Evolutionary conservation across 768 basidiomycete genomes (phyloP), one percentile per base, ranked within the genome.

Genomic region (Tylopilus sp.): DNA sequence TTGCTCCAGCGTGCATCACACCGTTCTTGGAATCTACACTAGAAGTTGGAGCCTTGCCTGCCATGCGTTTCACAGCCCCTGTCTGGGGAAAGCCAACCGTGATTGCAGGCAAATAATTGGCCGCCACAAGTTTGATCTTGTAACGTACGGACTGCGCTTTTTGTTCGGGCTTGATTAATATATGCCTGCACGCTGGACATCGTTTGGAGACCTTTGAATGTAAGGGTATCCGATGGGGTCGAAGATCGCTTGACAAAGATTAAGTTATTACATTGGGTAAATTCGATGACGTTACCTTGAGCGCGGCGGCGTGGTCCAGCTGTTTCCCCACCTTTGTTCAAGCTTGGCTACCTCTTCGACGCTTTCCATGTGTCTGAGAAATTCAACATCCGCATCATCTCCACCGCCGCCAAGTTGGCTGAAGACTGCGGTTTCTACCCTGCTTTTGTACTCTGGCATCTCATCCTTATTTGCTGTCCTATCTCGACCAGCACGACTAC

Each of bases 121-220:
- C 84, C 0, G 96, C 97, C 52, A 96, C 91, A 46, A 98, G 85
- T 71, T 98, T 98, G 72, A 99, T 98, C 73, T 98, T 98, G 78
- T 87, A 98, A 17, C 92, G 84, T 33, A 90, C 87, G 17, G 91
- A 93, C 61, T 93, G 92, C 0, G 94, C 88, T 67, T 99, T 99
- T 65, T 95, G 89, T 68, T 99, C 97, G 4, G 97, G 97, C 68
- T 98, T 97, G 72, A 98, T 97, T 57, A 99, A 82, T 61, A 98
- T 97, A 70, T 98, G 96, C 17, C 90, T 86, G 67, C 97, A 99
- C 3, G 78, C 80, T 14, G 93, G 87, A 73, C 97, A 99, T 5
- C 97, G 91, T 72, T 98, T 98, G 4, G 94, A 93, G 48, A 89
- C 84, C 70, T 98, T 98, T 1, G 93, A 90, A 59, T 89, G 92